These are phyloP conservation scores for Xanthoceras sorbifolium DNA, from an alignment of 345 rosid species.

Conservation along the genomic window DNA sequence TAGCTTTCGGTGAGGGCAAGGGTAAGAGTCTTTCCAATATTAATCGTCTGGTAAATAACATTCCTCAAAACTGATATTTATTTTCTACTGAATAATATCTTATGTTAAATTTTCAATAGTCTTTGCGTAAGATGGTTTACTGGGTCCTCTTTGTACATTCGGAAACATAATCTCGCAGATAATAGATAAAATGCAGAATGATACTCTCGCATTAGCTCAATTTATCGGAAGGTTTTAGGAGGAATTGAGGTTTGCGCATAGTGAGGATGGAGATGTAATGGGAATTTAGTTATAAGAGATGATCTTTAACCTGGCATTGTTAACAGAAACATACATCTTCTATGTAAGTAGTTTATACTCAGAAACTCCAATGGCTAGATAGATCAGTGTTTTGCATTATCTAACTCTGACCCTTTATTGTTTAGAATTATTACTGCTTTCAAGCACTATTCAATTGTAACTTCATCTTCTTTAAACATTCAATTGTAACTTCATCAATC, in stretches of 20 bases:
- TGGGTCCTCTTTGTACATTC: neutral
- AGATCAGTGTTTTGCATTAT: too few relatives aligned
- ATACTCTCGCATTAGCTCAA: neutral
- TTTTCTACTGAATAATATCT: neutral
- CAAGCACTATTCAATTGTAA: too few relatives aligned
- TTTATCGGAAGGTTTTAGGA: too few relatives aligned
- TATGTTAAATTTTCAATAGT: too few relatives aligned
- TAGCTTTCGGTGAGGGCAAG: conserved; percentile 53
- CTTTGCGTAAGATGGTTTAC: neutral
- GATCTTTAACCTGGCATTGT: neutral
- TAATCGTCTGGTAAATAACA: conserved; percentile 41
- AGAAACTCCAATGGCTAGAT: too few relatives aligned
- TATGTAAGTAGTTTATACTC: neutral
- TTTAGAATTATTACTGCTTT: neutral
- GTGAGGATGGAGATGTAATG: neutral
- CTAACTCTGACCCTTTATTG: neutral
- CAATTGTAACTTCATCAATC: too few relatives aligned
- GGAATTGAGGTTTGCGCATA: too few relatives aligned
- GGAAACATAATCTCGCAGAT: neutral
- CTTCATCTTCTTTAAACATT: too few relatives aligned
- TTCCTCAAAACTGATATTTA: conserved; percentile 8
- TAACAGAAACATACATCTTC: neutral
- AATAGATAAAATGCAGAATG: neutral
- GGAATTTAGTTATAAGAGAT: neutral
- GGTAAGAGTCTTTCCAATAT: conserved; percentile 46